phyloP scores from a whole-genome alignment of 148 eudicot species.

The Diospyros lotus region DNA sequence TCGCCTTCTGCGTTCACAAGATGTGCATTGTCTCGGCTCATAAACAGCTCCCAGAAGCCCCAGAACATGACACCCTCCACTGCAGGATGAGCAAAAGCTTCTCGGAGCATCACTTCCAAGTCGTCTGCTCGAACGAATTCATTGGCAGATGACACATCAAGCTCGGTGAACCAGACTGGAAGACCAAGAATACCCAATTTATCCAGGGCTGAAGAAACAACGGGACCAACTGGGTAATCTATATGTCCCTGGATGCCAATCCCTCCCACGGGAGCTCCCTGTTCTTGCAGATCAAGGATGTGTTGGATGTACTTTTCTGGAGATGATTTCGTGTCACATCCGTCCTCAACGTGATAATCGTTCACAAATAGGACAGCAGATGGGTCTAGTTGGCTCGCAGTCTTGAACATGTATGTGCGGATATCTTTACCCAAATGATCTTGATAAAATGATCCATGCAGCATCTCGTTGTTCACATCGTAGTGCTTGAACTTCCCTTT shows the following conservation, averaged over 20 bases:
- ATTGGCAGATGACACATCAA: slow-evolving; percentile 78
- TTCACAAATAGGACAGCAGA: slow-evolving; percentile 68
- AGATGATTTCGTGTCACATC: slow-evolving; percentile 55
- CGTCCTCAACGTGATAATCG: slow-evolving; percentile 91
- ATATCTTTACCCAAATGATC: slow-evolving; percentile 69
- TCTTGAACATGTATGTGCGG: slow-evolving; percentile 77
- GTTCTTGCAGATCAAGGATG: slow-evolving; percentile 65
- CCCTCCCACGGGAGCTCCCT: slow-evolving; percentile 89
- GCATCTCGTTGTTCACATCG: slow-evolving; percentile 96
- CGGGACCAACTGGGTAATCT: slow-evolving; percentile 77
- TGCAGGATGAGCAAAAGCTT: slow-evolving; percentile 84
- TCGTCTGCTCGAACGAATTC: slow-evolving; percentile 82
- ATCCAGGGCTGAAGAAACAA: slow-evolving; percentile 74
- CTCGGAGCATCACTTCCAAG: slow-evolving; percentile 90
- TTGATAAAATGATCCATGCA: slow-evolving; percentile 86
- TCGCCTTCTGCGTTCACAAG: slow-evolving; percentile 94
- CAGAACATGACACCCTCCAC: slow-evolving; percentile 84
- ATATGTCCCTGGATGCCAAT: slow-evolving; percentile 92
- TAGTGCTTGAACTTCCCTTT: slow-evolving; percentile 89
- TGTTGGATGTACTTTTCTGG: slow-evolving; percentile 88
- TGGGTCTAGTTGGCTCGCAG: slow-evolving; percentile 71
- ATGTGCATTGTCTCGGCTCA: slow-evolving; percentile 65
- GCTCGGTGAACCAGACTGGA: slow-evolving; percentile 94
- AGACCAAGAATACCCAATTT: slow-evolving; percentile 79
- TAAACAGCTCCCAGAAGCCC: slow-evolving; percentile 97